A percentile compares a stretch with the other conserved stretches of the same genome.
phyloP scores from a whole-genome alignment of 176 grass and related monocot genomes.

The Carex kokanica region DNA sequence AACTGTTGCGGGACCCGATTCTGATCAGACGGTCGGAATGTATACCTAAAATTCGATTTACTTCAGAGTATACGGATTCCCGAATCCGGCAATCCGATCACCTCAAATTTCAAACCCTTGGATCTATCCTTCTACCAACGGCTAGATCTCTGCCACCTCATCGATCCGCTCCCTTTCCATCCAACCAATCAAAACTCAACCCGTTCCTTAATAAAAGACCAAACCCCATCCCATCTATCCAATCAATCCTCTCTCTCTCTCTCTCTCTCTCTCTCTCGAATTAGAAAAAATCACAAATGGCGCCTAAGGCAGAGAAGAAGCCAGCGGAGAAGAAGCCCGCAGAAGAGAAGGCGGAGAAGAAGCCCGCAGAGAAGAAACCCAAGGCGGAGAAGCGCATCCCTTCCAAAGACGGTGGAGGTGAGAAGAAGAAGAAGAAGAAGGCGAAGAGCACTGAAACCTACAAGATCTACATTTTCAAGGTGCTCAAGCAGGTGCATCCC shows the following conservation, averaged over 20 bases:
- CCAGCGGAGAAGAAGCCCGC: slow-evolving; percentile 23
- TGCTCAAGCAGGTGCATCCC: slow-evolving; percentile 70
- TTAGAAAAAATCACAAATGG: background rate
- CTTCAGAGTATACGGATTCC: no score
- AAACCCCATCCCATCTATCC: background rate
- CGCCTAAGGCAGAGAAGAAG: slow-evolving; percentile 29
- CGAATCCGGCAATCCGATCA: background rate
- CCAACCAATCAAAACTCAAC: background rate
- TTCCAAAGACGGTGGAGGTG: background rate
- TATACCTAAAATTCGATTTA: no score
- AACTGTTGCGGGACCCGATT: no score
- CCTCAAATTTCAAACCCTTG: background rate
- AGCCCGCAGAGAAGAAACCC: slow-evolving; percentile 6
- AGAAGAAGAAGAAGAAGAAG: slow-evolving; percentile 28
- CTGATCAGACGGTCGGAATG: no score
- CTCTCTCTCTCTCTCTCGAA: background rate
- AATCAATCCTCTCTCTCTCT: background rate
- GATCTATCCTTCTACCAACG: background rate
- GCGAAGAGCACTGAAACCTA: slow-evolving; percentile 48
- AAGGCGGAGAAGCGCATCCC: slow-evolving; percentile 23
- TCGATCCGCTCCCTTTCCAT: background rate
- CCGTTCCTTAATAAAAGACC: background rate
- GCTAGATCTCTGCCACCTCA: background rate
- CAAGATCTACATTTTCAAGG: slow-evolving; percentile 97
- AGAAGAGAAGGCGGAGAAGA: slow-evolving; percentile 18